Evolutionary conservation across 306 rosid genomes (phyloP).

Genomic region (Clitoria ternatea): DNA sequence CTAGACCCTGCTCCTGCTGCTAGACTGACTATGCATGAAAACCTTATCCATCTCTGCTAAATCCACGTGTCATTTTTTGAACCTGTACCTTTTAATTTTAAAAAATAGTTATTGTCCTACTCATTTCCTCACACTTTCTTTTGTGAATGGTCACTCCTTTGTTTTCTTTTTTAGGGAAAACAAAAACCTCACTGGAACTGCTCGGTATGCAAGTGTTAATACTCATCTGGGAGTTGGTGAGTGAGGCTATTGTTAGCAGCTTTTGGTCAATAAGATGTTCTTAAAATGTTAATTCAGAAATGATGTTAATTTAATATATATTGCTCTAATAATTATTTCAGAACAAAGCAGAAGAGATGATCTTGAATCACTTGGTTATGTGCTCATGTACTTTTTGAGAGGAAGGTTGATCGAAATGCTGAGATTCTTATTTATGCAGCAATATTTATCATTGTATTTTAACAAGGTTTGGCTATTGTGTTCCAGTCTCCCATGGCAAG

Average conservation of each 20-base stretch:
- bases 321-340: constrained; percentile 36
- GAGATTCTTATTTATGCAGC: neutral
- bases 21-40: neutral
- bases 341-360: constrained; percentile 99
- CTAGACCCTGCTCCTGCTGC: constrained; percentile 5
- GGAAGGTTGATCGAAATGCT: constrained; percentile 66
- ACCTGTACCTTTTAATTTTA: neutral
- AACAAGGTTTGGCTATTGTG: constrained; percentile 20
- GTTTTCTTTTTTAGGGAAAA: constrained; percentile 63
- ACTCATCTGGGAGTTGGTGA: constrained; percentile 98
- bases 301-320: neutral
- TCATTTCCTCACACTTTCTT: neutral
- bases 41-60: neutral
- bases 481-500: constrained; percentile 99
- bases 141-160: neutral
- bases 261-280: constrained; percentile 14
- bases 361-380: constrained; percentile 95
- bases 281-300: neutral
- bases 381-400: constrained; percentile 94
- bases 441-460: constrained; percentile 14
- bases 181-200: constrained; percentile 99
- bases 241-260: constrained; percentile 26
- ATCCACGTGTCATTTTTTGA: neutral
- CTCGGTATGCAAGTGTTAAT: constrained; percentile 99
- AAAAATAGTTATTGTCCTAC: neutral